phyloP scores from a whole-genome alignment of 2,329 filamentous ascomycete genomes.

The Fusarium virguliforme region DNA sequence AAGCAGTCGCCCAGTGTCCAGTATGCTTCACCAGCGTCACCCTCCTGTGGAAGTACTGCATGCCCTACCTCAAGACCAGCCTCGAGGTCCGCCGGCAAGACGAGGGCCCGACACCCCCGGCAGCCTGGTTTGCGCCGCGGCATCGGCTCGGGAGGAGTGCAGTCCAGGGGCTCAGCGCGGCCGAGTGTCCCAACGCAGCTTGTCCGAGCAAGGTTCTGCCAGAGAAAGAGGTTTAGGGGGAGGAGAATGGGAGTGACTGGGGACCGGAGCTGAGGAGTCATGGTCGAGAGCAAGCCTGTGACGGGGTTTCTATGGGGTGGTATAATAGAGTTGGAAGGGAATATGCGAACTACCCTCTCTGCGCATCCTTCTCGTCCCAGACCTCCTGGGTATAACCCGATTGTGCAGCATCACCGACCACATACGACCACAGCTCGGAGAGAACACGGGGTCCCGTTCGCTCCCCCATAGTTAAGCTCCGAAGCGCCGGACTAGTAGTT shows the following conservation, averaged over 20 bases:
- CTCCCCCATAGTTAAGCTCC: constrained; percentile 37
- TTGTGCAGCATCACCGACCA: background rate
- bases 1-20: constrained; percentile 16
- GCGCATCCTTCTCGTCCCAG: background rate
- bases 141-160: constrained; percentile 4
- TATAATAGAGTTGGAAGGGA: background rate
- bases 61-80: constrained; percentile 17
- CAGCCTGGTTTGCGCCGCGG: constrained; percentile 10
- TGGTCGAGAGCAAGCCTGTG: background rate
- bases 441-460: constrained; percentile 39
- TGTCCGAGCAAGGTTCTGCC: constrained; percentile 22
- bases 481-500: constrained; percentile 40
- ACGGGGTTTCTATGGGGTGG: no score
- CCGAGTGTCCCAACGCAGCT: constrained; percentile 13
- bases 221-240: background rate
- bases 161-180: background rate
- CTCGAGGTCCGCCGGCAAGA: background rate
- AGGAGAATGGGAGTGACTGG: background rate
- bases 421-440: constrained; percentile 40
- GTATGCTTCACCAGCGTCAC: constrained; percentile 19
- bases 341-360: background rate
- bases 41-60: constrained; percentile 23
- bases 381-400: background rate
- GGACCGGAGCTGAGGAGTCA: background rate
- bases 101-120: constrained; percentile 1